These are phyloP conservation scores for Eucalyptus cladocalyx DNA, from an alignment of 345 rosid genomes.

Conservation along the genomic window DNA sequence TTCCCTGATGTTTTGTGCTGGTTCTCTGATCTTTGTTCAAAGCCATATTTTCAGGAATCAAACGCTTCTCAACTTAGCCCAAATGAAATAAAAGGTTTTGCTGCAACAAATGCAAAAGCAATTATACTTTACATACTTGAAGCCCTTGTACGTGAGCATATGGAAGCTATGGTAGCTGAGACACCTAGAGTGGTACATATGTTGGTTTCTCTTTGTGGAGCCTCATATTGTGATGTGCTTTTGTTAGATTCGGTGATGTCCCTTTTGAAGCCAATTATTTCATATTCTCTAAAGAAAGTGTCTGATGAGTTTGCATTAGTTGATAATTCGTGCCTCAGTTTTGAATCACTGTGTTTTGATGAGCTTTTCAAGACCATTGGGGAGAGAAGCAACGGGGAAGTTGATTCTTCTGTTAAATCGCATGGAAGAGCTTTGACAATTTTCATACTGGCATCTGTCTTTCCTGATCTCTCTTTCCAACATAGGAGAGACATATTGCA, in stretches of 20 bases:
- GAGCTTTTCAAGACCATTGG: constrained; percentile 46
- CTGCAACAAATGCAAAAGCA: constrained; percentile 64
- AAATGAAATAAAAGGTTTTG: constrained; percentile 44
- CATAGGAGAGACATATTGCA: constrained; percentile 36
- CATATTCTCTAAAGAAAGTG: constrained; percentile 46
- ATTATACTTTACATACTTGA: constrained; percentile 62
- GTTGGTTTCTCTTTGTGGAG: constrained; percentile 46
- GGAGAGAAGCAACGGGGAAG: constrained; percentile 18
- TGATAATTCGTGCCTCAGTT: constrained; percentile 50
- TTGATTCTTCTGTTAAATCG: constrained; percentile 15
- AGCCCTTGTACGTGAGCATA: constrained; percentile 57
- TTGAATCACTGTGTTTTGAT: constrained; percentile 68
- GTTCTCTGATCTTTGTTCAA: constrained; percentile 66
- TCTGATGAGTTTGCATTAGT: constrained; percentile 32
- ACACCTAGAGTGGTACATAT: constrained; percentile 69
- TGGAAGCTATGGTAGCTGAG: constrained; percentile 84
- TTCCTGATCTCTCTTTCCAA: constrained; percentile 49
- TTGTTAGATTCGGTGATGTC: constrained; percentile 48
- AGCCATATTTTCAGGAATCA: constrained; percentile 36
- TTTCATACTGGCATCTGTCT: constrained; percentile 47
- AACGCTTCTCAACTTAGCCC: constrained; percentile 5
- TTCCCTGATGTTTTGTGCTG: constrained; percentile 75
- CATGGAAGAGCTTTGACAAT: constrained; percentile 36
- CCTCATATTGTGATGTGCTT: constrained; percentile 52
- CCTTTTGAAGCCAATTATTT: constrained; percentile 60